Evolutionary conservation across 2,329 filamentous ascomycete species (phyloP).

Genomic region (Hypoxylon sp.): DNA sequence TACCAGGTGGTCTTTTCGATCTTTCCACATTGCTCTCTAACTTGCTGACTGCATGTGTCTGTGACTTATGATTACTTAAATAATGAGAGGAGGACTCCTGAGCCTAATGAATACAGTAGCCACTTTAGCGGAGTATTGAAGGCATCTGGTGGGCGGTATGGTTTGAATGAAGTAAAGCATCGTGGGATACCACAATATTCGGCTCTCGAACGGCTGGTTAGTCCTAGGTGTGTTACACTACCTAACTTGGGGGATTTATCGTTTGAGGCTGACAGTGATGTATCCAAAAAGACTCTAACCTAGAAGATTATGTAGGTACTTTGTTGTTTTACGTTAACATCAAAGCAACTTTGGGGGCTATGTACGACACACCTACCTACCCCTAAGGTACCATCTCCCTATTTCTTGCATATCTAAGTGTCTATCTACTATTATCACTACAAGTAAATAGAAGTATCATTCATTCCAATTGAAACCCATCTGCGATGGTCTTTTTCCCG

Average conservation of each 20-base stretch:
- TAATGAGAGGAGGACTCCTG: conserved; percentile 12
- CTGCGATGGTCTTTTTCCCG: background rate
- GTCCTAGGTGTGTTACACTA: conserved; percentile 2
- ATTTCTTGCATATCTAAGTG: background rate
- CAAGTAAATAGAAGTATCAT: background rate
- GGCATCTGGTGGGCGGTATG: background rate
- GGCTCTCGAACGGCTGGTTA: background rate
- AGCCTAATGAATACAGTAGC: background rate
- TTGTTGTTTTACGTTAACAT: conserved; percentile 8
- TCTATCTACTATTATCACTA: background rate
- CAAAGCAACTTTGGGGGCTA: background rate
- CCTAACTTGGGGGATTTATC: conserved; percentile 4
- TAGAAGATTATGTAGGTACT: background rate
- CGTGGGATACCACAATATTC: conserved; percentile 5
- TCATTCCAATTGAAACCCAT: background rate
- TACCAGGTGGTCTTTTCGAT: conserved; percentile 28
- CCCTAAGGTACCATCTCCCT: background rate
- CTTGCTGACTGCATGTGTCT: conserved; percentile 36
- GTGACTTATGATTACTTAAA: conserved; percentile 7
- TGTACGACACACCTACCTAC: background rate
- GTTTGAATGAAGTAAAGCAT: background rate
- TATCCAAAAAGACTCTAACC: background rate
- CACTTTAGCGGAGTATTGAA: background rate
- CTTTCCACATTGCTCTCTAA: conserved; percentile 16
- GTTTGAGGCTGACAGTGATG: conserved; percentile 4